These are phyloP conservation scores for Amaranthus palmeri DNA, from an alignment of 148 eudicot genomes.

Conservation along the genomic window DNA sequence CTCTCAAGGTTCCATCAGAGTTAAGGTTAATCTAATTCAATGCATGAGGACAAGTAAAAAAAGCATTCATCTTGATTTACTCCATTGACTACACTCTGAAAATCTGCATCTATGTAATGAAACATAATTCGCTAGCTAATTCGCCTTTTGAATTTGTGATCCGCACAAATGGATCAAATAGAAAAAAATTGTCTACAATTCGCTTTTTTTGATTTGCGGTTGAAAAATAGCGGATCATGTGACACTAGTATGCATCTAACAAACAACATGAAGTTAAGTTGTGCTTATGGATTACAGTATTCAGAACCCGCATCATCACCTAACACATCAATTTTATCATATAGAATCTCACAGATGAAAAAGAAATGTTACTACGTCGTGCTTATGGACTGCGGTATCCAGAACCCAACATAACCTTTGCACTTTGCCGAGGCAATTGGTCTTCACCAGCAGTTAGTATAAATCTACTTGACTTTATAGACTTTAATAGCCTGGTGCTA, in stretches of 20 bases:
- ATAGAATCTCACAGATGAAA: slow-evolving; percentile 57
- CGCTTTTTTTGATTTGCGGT: too few relatives aligned
- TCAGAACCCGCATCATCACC: not conserved
- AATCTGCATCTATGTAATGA: not conserved
- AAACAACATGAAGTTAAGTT: not conserved
- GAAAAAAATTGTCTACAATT: too few relatives aligned
- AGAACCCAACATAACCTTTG: slow-evolving; percentile 89
- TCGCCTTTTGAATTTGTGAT: too few relatives aligned
- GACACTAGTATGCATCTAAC: not conserved
- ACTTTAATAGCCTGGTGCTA: not conserved
- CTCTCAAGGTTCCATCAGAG: not conserved
- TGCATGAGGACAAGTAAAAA: slow-evolving; percentile 2
- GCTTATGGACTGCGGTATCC: slow-evolving; percentile 82
- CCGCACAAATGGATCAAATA: too few relatives aligned
- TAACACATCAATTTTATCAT: slow-evolving; percentile 16
- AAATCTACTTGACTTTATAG: slow-evolving; percentile 4
- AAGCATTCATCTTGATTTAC: not conserved
- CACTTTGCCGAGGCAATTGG: slow-evolving; percentile 89
- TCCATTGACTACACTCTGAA: not conserved
- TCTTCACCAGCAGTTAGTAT: slow-evolving; percentile 91
- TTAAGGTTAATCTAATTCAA: not conserved
- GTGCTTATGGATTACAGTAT: too few relatives aligned
- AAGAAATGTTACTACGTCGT: slow-evolving; percentile 60
- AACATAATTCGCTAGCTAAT: too few relatives aligned
- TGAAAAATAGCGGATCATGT: too few relatives aligned